Conservation (phyloP, 139 green algal genomes). For the Chlorella sp. region DNA sequence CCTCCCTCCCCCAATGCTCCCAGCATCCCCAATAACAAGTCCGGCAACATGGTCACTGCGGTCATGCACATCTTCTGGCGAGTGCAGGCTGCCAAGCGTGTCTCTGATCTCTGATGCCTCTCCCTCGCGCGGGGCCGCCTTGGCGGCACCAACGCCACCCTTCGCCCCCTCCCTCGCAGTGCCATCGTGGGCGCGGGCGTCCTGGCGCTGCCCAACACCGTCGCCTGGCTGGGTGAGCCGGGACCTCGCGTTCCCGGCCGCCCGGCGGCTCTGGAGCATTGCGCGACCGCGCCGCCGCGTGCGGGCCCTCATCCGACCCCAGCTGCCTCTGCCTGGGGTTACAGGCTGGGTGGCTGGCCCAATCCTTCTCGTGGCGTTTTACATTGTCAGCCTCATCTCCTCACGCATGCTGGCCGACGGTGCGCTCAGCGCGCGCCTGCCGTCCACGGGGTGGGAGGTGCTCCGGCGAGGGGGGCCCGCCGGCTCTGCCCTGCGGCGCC, state of each 20-base stretch:
- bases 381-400: constrained; percentile 11
- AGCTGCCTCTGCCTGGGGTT: not conserved
- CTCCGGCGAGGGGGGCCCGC: too few species aligned
- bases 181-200: constrained; percentile 62
- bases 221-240: constrained; percentile 48
- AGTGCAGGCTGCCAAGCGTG: not conserved
- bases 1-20: too few species aligned
- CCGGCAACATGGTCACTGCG: not conserved
- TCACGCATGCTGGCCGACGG: not conserved
- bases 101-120: not conserved
- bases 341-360: constrained; percentile 40
- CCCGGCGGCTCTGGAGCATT: too few species aligned
- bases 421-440: not conserved
- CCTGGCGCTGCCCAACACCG: constrained; percentile 54
- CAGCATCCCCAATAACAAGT: constrained; percentile 23
- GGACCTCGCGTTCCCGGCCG: too few species aligned
- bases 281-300: too few species aligned
- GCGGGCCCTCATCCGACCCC: too few species aligned
- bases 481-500: too few species aligned
- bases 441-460: too few species aligned
- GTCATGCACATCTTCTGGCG: constrained; percentile 23
- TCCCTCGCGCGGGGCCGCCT: too few species aligned
- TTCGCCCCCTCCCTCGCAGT: constrained; percentile 1
- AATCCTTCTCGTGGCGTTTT: constrained; percentile 41
- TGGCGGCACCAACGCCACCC: too few species aligned